Base-by-base conservation (phyloP, 2,329 filamentous ascomycete genomes). In the Aspergillus tanneri region DNA sequence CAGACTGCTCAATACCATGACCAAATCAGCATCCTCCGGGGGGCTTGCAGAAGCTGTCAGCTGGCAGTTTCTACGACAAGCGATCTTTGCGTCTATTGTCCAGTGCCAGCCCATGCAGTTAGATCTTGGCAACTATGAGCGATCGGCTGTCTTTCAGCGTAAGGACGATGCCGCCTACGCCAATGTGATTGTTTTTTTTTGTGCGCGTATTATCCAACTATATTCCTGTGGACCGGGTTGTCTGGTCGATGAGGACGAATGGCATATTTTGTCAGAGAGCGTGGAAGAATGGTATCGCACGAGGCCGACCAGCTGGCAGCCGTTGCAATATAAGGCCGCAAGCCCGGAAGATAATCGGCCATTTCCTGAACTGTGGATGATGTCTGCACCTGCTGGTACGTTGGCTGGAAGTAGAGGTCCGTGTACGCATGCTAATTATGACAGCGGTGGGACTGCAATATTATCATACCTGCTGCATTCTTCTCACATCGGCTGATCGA, bases 51-150 rank as follows among this genome's bases (percentile, higher is more conserved):
- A 73, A 52, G 69, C 70, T 8, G 65, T 69, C 2, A 72, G 68
- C 40, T 73, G 71, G 71, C 70, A 72, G 32, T 70, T 70, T 7
- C 55, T 73, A 3, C 62, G 71, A 9, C 70, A 73, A 51, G 69
- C 71, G 25, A 71, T 73, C 19, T 73, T 72, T 41, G 64, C 70
- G 7, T 70, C 68, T 0, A 53, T 73, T 3, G 66, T 67, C 4
- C 64, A 68, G 39, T 59, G 65, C 37, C 62, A 68, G 18, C 66
- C 66, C 2, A 60, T 72, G n/a, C 66, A 67, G 36, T 59, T 73
- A 5, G 59, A 69, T 14, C 41, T 73, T 14, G 60, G 64, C 12
- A 72, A 70, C 24, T 73, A 70, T 36, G 66, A 70, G 32, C 58
- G 63, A 7, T 72, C 70, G 1, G 58, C 64, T 0, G 67, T 69